phyloP scores from a whole-genome alignment of 352 stramenopile genomes.

The Phytopythium sindhum region DNA sequence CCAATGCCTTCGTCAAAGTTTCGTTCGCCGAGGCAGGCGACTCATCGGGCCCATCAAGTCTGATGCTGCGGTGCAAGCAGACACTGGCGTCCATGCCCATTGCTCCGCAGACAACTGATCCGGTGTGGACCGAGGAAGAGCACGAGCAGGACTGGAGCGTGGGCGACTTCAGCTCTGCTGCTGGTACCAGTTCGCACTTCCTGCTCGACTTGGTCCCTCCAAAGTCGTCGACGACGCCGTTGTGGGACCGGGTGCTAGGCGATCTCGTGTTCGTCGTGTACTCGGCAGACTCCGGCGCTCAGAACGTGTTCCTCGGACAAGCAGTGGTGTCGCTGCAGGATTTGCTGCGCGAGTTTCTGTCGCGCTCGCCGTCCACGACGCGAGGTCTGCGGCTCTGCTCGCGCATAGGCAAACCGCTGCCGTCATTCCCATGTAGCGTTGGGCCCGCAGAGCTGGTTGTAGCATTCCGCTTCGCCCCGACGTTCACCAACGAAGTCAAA shows the following conservation, averaged over 20 bases:
- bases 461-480: conserved; percentile 40
- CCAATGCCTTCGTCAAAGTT: conserved; percentile 42
- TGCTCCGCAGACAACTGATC: conserved; percentile 18
- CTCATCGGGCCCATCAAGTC: conserved; percentile 10
- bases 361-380: conserved; percentile 17
- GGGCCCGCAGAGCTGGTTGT: conserved; percentile 26
- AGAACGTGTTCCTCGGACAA: conserved; percentile 56
- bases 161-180: neutral
- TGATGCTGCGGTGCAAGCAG: conserved; percentile 73
- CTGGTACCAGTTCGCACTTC: conserved; percentile 20
- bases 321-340: conserved; percentile 33
- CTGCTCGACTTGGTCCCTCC: conserved; percentile 46
- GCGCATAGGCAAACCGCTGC: conserved; percentile 30
- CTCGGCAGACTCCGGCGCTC: conserved; percentile 3
- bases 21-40: conserved; percentile 47
- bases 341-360: conserved; percentile 33
- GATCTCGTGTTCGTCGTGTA: conserved; percentile 68
- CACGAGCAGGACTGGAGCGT: neutral
- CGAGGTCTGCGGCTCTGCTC: conserved; percentile 31
- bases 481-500: conserved; percentile 22
- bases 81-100: conserved; percentile 35
- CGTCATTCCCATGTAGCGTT: conserved; percentile 1
- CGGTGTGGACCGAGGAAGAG: conserved; percentile 47
- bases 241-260: conserved; percentile 50
- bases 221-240: conserved; percentile 12